Evolutionary conservation across 345 rosid genomes (phyloP), one percentile per base, ranked within the genome.

Genomic region (Gossypium anomalum): DNA sequence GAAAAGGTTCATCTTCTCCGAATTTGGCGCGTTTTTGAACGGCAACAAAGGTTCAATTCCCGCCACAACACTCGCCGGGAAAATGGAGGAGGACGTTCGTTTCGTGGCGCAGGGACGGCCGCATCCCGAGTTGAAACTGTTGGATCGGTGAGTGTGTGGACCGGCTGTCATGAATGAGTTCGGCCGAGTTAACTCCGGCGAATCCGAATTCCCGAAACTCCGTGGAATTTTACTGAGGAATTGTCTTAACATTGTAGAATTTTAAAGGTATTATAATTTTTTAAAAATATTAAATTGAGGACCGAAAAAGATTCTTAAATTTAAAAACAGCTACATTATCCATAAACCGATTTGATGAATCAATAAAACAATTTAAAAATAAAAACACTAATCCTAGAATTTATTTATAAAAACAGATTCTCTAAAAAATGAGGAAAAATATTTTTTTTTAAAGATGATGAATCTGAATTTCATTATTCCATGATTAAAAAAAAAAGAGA

Each of bases 41-140:
- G 98, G 93, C 53, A 93, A 85, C 78, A 91, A 78, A 0, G 98
- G 98, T 80, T 93, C 98, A 55, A 91, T 91, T 53, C 93, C 94
- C 16, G 97, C 89, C 29, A 86, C 91, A 20, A 88, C 90, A 47
- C 90, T 91, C 14, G 92, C 87, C 1, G 97, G 94, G 72, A 88
- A 93, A 55, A 93, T 94, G 2, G 86, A 92, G 0, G 94, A 91
- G 0, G 94, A 91, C 25, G 89, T 83, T 58, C 97, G 87, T 75
- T 88, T 89, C 15, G 75, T 82, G 17, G 70, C 79, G 43, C 77
- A 81, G 57, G 91, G 83, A 68, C 82, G 81, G 72, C 76, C 86
- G 41, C 83, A 78, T 1, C 81, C 82, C 0, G 86, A 71, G 74
- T 53, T 80, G 3, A 71, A 78, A 56, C 80, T 63, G 27, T 67